Evolutionary conservation across 352 stramenopile species (phyloP).

Genomic region (Blastocystis sp.): DNA sequence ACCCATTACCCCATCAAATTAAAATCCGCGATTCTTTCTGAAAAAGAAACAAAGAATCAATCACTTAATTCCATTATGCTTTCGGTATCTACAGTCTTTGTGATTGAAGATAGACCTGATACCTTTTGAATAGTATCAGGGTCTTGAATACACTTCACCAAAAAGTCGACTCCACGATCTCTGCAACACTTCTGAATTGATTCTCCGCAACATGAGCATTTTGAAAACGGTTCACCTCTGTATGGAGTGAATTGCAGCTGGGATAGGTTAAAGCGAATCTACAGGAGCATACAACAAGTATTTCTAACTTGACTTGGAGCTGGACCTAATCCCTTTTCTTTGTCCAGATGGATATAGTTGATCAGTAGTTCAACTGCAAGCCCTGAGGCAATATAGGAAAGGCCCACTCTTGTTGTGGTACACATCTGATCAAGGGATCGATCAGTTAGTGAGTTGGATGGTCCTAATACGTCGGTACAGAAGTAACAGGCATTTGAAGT

Average conservation of each 20-base stretch:
- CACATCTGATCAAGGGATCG: constrained; percentile 98
- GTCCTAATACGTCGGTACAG: constrained; percentile 95
- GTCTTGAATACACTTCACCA: constrained; percentile 66
- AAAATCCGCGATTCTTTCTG: background rate
- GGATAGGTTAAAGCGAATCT: constrained; percentile 87
- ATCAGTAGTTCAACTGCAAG: constrained; percentile 91
- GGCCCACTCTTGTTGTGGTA: constrained; percentile 90
- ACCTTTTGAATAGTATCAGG: constrained; percentile 69
- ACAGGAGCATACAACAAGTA: constrained; percentile 74
- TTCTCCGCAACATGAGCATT: constrained; percentile 87
- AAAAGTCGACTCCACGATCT: constrained; percentile 66
- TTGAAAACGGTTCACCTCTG: constrained; percentile 81
- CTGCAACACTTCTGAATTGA: constrained; percentile 79
- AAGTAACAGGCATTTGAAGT: constrained; percentile 86
- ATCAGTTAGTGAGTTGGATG: constrained; percentile 88
- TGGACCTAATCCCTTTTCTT: constrained; percentile 72
- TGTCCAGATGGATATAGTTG: constrained; percentile 81
- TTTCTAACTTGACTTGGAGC: constrained; percentile 63
- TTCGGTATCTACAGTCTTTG: background rate
- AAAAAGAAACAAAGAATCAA: background rate
- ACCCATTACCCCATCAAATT: background rate
- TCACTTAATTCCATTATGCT: background rate
- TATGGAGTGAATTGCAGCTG: constrained; percentile 79
- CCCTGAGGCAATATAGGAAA: constrained; percentile 81
- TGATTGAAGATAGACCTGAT: constrained; percentile 64